Conservation (phyloP, 352 stramenopile genomes). For the Peronospora destructor region DNA sequence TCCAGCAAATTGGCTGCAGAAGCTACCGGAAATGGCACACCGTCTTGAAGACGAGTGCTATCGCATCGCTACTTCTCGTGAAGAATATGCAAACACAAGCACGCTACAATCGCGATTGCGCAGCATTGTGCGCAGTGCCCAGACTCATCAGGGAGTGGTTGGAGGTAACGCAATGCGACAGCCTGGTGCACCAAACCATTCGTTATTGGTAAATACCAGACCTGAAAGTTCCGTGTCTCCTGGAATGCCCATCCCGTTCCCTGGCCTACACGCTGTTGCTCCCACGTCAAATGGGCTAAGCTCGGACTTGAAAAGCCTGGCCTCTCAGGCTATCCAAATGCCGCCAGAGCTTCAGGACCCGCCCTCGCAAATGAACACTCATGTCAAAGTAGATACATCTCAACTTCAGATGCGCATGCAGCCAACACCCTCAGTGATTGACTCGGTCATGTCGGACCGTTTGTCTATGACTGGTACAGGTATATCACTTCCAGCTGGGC, state of each 20-base stretch:
- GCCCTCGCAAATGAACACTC: conserved; percentile 25
- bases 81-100: conserved; percentile 93
- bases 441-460: conserved; percentile 42
- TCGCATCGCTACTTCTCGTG: conserved; percentile 73
- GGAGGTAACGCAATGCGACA: conserved; percentile 27
- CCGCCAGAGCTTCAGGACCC: conserved; percentile 58
- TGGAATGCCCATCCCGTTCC: conserved; percentile 51
- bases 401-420: conserved; percentile 27
- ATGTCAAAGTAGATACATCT: conserved; percentile 28
- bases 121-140: conserved; percentile 85
- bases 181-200: conserved; percentile 20
- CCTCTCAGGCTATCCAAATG: conserved; percentile 71
- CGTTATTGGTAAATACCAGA: conserved; percentile 17
- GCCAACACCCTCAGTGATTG: conserved; percentile 32
- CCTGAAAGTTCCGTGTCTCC: conserved; percentile 14
- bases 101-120: conserved; percentile 94
- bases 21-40: conserved; percentile 96
- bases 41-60: conserved; percentile 96
- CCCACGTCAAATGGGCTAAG: conserved; percentile 9
- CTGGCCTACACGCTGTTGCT: conserved; percentile 40
- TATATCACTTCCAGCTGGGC: conserved; percentile 27
- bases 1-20: conserved; percentile 93
- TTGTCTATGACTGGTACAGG: conserved; percentile 30
- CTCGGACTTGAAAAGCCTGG: conserved; percentile 17
- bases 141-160: conserved; percentile 55